phyloP scores from a whole-genome alignment of 306 rosid species.

The Rubus idaeus region DNA sequence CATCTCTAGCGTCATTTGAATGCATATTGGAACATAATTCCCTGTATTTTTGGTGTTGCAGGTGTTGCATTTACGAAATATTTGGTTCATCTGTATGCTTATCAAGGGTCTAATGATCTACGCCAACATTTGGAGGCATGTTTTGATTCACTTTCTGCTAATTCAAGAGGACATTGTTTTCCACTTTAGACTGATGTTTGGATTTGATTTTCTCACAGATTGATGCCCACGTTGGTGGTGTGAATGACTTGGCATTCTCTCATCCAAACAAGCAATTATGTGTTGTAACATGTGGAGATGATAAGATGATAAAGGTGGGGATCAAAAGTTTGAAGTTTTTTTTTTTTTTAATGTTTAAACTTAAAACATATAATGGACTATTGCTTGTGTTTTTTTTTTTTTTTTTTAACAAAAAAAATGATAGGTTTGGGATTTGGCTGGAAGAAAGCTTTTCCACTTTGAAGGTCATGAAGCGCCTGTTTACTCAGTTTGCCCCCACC shows the following conservation, averaged over 20 bases:
- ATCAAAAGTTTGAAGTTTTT: neutral
- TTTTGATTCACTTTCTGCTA: constrained; percentile 22
- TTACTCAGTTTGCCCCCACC: constrained; percentile 73
- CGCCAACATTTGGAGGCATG: constrained; percentile 53
- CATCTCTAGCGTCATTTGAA: neutral
- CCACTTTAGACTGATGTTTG: constrained; percentile 24
- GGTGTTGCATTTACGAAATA: constrained; percentile 71
- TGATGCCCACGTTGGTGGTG: constrained; percentile 19
- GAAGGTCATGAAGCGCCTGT: constrained; percentile 79
- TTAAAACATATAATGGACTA: neutral
- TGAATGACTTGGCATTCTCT: constrained; percentile 28
- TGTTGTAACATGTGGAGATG: constrained; percentile 69
- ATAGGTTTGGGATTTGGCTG: constrained; percentile 68
- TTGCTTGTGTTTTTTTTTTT: constrained; percentile 8
- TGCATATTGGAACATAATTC: constrained; percentile 18
- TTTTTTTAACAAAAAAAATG: constrained; percentile 6
- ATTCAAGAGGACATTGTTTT: constrained; percentile 15
- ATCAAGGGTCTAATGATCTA: constrained; percentile 52
- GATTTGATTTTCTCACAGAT: constrained; percentile 21
- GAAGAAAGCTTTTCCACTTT: constrained; percentile 54
- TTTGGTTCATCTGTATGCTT: constrained; percentile 63
- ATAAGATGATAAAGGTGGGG: constrained; percentile 62
- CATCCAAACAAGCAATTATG: constrained; percentile 29
- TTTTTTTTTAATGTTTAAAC: neutral
- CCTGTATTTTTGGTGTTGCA: constrained; percentile 31